Conservation (phyloP, 495 filamentous ascomycete species). For the Aspergillus kassunensis region DNA sequence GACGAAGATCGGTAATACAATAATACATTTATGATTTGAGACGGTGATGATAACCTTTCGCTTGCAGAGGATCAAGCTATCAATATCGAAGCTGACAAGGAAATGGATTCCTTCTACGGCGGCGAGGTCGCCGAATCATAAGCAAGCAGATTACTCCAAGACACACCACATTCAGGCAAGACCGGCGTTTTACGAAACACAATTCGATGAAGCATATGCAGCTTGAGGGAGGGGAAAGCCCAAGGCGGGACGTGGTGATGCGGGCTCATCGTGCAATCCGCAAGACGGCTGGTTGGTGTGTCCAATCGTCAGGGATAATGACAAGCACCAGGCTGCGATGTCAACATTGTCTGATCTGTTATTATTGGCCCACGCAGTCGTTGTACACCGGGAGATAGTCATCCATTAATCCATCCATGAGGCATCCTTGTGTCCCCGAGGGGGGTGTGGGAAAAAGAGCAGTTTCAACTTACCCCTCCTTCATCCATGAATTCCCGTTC, state of each 20-base stretch:
- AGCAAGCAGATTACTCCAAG: neutral
- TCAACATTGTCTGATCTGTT: slow-evolving; percentile 8
- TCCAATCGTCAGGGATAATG: slow-evolving; percentile 5
- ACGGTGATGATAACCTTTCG: neutral
- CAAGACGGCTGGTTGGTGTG: slow-evolving; percentile 4
- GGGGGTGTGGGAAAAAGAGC: neutral
- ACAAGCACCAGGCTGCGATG: neutral
- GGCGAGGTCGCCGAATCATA: neutral
- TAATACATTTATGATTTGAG: too few relatives aligned
- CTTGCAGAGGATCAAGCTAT: neutral
- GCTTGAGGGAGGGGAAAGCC: neutral
- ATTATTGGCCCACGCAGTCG: slow-evolving; percentile 16
- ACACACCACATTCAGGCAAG: neutral
- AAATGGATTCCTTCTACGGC: neutral
- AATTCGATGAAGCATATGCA: neutral
- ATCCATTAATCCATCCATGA: neutral
- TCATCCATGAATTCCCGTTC: neutral
- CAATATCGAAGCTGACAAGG: neutral
- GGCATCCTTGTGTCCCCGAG: slow-evolving; percentile 10
- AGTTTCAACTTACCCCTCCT: slow-evolving; percentile 13
- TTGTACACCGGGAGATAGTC: slow-evolving; percentile 7
- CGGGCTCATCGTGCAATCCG: neutral
- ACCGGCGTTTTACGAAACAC: neutral
- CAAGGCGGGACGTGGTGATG: neutral
- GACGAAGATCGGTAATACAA: neutral